Evolutionary conservation across 2,329 filamentous ascomycete genomes (phyloP).

Genomic region (Colletotrichum sansevieriae): DNA sequence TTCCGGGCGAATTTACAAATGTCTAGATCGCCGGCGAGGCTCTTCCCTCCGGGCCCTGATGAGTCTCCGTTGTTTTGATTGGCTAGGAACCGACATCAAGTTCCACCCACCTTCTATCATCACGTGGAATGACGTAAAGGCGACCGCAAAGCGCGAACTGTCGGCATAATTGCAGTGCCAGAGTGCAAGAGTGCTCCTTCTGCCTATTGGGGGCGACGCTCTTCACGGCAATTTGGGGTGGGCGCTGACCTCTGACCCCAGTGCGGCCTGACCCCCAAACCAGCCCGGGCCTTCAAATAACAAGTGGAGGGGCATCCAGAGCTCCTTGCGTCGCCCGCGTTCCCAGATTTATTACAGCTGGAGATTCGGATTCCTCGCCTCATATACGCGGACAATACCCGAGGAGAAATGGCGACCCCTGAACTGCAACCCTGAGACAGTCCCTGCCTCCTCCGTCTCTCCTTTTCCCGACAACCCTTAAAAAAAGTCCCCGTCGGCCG

Average conservation of each 20-base stretch:
- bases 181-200: neutral
- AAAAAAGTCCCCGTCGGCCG: constrained; percentile 14
- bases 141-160: constrained; percentile 8
- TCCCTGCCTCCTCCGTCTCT: constrained; percentile 17
- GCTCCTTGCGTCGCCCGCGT: neutral
- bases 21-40: constrained; percentile 21
- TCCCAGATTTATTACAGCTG: neutral
- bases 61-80: neutral
- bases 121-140: constrained; percentile 40
- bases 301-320: constrained; percentile 12
- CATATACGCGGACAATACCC: constrained; percentile 34
- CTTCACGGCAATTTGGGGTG: neutral
- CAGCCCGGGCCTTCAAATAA: neutral
- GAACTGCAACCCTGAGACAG: constrained; percentile 38
- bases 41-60: neutral
- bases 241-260: neutral
- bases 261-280: constrained; percentile 16
- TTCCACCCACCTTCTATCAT: constrained; percentile 3
- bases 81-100: neutral
- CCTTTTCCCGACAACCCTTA: constrained; percentile 19
- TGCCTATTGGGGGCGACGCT: too few relatives aligned
- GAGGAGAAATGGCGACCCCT: constrained; percentile 37
- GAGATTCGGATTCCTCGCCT: constrained; percentile 21
- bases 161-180: neutral
- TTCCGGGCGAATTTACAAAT: neutral